A percentile compares a stretch with the other conserved stretches of the same genome.
These are phyloP conservation scores for Yarrowia deformans DNA, from an alignment of 805 yeast genomes.

Conservation along the genomic window DNA sequence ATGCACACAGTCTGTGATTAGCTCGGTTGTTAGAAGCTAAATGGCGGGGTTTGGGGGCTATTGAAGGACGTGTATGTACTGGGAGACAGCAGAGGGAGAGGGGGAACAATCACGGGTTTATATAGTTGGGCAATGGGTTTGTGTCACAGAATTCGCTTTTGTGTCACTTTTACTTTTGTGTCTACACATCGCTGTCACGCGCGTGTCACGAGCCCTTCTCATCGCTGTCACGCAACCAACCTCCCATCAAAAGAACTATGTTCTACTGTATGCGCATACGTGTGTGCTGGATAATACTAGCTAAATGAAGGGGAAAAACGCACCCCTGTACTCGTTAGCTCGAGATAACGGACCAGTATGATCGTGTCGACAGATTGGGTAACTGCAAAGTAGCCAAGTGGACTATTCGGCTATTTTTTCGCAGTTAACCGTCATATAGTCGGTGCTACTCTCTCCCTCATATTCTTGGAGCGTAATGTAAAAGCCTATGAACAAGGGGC, in stretches of 20 bases:
- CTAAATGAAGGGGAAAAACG: background rate
- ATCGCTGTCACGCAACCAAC: constrained; percentile 4
- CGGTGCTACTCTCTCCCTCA: background rate
- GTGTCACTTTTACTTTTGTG: background rate
- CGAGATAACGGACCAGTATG: background rate
- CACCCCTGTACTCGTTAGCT: background rate
- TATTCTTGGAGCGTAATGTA: background rate
- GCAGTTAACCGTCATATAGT: background rate
- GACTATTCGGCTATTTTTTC: background rate
- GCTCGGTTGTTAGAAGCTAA: constrained; percentile 14
- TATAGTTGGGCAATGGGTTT: background rate
- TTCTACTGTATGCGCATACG: constrained; percentile 2
- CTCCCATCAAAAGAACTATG: background rate
- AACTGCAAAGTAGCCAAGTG: background rate
- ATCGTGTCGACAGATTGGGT: constrained; percentile 5
- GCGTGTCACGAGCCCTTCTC: background rate
- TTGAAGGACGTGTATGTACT: background rate
- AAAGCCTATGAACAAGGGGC: constrained; percentile 3
- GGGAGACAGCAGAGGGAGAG: background rate
- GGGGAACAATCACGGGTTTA: background rate
- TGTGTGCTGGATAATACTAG: background rate
- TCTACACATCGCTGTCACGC: background rate
- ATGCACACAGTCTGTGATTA: constrained; percentile 18
- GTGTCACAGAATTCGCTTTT: background rate
- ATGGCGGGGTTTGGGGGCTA: background rate